A percentile compares a stretch with the other conserved stretches of the same genome.
Evolutionary conservation across 2,329 filamentous ascomycete species (phyloP).

Genomic region (Sporothrix mexicana): DNA sequence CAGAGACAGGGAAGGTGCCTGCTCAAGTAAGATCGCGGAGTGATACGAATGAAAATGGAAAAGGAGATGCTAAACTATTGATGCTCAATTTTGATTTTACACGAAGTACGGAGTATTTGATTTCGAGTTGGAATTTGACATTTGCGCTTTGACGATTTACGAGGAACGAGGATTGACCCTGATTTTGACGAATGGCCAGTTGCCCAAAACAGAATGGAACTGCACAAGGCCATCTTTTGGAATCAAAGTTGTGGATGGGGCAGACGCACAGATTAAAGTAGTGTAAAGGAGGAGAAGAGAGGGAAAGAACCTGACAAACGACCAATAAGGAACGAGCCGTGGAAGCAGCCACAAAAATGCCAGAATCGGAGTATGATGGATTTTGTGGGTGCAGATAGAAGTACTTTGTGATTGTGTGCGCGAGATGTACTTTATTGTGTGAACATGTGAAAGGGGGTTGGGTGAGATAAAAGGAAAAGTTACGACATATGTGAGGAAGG

Average conservation of each 20-base stretch:
- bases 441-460: background rate
- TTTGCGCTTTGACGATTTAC: no score
- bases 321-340: conserved; percentile 3
- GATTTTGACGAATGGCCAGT: no score
- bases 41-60: no score
- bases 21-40: no score
- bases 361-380: background rate
- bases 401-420: background rate
- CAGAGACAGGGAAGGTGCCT: no score
- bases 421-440: background rate
- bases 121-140: no score
- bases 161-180: no score
- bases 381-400: background rate
- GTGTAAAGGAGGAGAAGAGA: background rate
- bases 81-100: no score
- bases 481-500: background rate
- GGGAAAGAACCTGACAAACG: background rate
- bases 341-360: background rate
- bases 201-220: background rate
- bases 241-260: background rate
- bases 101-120: no score
- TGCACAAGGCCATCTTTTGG: background rate
- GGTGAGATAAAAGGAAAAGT: background rate
- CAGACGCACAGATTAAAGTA: background rate
- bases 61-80: no score